Conservation (phyloP, 192 early-diverging fungal species). For the Chytriomyces sp. region DNA sequence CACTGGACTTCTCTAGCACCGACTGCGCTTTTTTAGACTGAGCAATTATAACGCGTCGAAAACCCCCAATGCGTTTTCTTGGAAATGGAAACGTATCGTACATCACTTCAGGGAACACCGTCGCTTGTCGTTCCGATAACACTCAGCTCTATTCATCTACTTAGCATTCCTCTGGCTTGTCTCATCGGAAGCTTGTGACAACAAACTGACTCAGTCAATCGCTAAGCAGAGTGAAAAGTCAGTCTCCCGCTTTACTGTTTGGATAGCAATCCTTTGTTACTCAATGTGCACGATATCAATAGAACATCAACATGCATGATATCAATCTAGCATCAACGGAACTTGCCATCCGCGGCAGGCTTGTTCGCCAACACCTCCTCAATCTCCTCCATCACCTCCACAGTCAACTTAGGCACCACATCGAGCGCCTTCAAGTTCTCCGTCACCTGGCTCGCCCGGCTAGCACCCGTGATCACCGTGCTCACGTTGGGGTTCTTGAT, state of each 20-base stretch:
- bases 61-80: too few relatives aligned
- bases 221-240: not conserved
- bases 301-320: not conserved
- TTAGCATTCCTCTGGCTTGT: not conserved
- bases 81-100: too few relatives aligned
- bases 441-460: constrained; percentile 65
- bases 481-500: constrained; percentile 66
- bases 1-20: too few relatives aligned
- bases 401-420: constrained; percentile 63
- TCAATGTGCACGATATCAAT: not conserved
- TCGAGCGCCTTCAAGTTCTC: constrained; percentile 72
- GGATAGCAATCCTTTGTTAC: not conserved
- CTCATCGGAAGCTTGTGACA: not conserved
- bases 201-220: not conserved
- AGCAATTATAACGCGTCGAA: too few relatives aligned
- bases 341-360: constrained; percentile 41
- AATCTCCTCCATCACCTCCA: constrained; percentile 68
- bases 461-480: constrained; percentile 58
- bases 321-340: constrained; percentile 1
- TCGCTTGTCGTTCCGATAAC: too few relatives aligned
- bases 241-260: not conserved
- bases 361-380: constrained; percentile 73
- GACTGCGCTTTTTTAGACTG: too few relatives aligned
- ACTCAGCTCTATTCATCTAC: not conserved
- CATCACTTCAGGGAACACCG: too few relatives aligned